Conservation (phyloP, 129 eudicot species). For the Lonicera japonica region DNA sequence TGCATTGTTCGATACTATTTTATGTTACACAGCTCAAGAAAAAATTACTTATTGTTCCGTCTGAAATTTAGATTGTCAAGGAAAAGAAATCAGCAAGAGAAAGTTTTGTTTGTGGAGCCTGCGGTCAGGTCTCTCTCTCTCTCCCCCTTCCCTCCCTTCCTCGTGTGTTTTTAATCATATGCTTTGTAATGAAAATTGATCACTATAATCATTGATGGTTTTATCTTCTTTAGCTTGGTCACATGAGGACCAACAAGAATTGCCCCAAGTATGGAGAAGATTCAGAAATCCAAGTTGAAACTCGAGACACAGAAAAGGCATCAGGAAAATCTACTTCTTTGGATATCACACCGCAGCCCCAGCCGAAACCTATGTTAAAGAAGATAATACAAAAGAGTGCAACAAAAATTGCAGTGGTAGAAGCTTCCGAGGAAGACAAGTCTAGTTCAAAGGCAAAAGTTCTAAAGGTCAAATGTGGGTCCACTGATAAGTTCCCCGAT, state of each 20-base stretch:
- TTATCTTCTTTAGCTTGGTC: conserved; percentile 56
- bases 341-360: conserved; percentile 45
- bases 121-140: conserved; percentile 76
- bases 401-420: conserved; percentile 46
- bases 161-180: too few species aligned
- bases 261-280: conserved; percentile 90
- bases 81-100: conserved; percentile 93
- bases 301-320: conserved; percentile 48
- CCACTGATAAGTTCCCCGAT: conserved; percentile 48
- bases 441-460: conserved; percentile 59
- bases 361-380: conserved; percentile 38
- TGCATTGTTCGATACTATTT: not conserved
- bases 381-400: conserved; percentile 47
- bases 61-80: conserved; percentile 52
- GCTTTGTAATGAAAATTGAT: too few species aligned
- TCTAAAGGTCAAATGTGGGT: conserved; percentile 76
- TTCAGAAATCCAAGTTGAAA: conserved; percentile 45
- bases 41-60: conserved; percentile 8
- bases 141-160: not conserved
- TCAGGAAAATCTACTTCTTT: conserved; percentile 29
- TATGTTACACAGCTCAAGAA: not conserved
- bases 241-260: conserved; percentile 92
- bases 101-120: conserved; percentile 91
- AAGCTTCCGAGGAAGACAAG: conserved; percentile 65
- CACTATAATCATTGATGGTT: not conserved